Evolutionary conservation across 345 rosid species (phyloP).

Genomic region (Eucalyptus melliodora): DNA sequence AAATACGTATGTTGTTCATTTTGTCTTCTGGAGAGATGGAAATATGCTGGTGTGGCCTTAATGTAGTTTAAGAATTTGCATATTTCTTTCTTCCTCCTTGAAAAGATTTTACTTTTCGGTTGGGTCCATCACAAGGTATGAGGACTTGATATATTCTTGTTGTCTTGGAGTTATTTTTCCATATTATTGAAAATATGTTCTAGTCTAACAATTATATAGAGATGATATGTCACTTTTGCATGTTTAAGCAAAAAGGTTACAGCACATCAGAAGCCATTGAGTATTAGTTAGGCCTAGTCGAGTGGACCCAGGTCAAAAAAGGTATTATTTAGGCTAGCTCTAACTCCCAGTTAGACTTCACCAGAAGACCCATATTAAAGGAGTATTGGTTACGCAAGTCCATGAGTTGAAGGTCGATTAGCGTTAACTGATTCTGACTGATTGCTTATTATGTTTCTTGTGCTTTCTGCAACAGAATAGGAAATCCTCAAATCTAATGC

Average conservation of each 20-base stretch:
- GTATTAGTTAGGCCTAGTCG: background rate
- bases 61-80: background rate
- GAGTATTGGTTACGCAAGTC: background rate
- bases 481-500: background rate
- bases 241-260: background rate
- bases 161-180: background rate
- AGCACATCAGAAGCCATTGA: background rate
- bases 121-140: background rate
- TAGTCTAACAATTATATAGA: background rate
- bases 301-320: background rate
- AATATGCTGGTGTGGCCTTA: background rate
- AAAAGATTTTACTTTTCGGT: background rate
- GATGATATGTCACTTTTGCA: background rate
- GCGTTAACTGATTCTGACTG: background rate
- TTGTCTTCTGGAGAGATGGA: background rate
- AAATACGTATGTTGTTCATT: background rate
- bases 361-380: background rate
- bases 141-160: background rate
- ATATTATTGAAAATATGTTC: background rate
- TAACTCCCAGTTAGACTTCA: background rate
- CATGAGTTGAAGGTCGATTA: background rate
- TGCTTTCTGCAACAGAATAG: background rate
- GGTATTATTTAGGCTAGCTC: background rate
- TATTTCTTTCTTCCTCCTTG: background rate
- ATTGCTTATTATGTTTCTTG: background rate